phyloP scores from a whole-genome alignment of 331 rosid genomes.

The Telfairia occidentalis region DNA sequence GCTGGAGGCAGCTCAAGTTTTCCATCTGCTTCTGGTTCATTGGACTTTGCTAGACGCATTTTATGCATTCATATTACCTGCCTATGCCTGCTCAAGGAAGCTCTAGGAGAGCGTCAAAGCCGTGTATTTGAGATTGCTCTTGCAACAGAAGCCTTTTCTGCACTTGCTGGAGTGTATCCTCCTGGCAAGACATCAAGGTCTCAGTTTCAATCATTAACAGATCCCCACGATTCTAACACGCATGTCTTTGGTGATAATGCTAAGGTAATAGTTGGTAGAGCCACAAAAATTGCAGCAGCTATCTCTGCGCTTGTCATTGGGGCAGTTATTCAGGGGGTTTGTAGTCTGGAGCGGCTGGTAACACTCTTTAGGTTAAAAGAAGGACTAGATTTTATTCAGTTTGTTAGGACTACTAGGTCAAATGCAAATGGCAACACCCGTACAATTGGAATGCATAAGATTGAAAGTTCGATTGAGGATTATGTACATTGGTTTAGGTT shows the following conservation, averaged over 20 bases:
- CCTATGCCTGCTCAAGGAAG: conserved; percentile 89
- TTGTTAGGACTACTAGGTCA: conserved; percentile 63
- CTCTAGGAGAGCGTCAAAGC: conserved; percentile 96
- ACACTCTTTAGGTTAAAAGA: conserved; percentile 75
- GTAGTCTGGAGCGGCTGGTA: conserved; percentile 88
- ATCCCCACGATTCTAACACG: conserved; percentile 46
- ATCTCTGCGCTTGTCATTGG: conserved; percentile 82
- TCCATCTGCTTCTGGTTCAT: conserved; percentile 36
- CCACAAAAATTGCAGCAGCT: conserved; percentile 79
- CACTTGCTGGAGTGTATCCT: conserved; percentile 58
- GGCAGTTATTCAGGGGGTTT: conserved; percentile 73
- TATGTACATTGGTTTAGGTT: conserved; percentile 92
- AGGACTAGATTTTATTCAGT: conserved; percentile 77
- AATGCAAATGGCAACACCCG: conserved; percentile 90
- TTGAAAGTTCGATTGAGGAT: conserved; percentile 60
- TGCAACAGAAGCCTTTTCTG: conserved; percentile 75
- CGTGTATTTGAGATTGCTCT: conserved; percentile 96
- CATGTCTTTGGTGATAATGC: conserved; percentile 37
- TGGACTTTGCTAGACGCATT: conserved; percentile 56
- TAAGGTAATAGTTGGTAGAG: conserved; percentile 39
- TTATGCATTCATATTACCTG: conserved; percentile 68
- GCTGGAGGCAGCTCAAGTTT: conserved; percentile 37
- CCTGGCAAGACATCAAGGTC: conserved; percentile 73
- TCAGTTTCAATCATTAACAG: conserved; percentile 77
- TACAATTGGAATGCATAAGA: conserved; percentile 58